Conservation (phyloP, 768 basidiomycete species). For the Plicaturopsis crispa region DNA sequence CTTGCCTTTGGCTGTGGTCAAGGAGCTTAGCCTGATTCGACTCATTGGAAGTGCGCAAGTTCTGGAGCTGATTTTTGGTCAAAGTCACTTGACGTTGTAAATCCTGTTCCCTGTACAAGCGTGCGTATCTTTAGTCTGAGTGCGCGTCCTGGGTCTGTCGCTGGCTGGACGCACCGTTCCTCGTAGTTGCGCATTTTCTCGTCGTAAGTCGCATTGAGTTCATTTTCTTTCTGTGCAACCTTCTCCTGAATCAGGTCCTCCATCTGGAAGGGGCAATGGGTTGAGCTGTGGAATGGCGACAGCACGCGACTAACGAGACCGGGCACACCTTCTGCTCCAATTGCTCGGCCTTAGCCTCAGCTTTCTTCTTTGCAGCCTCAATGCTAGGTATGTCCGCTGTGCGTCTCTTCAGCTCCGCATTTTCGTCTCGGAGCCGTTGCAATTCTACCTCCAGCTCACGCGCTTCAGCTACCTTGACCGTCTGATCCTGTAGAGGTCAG, state of each 20-base stretch:
- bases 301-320: no score
- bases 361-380: conserved; percentile 70
- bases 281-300: no score
- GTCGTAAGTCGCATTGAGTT: conserved; percentile 94
- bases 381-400: conserved; percentile 54
- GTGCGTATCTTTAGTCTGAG: background rate
- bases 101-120: conserved; percentile 73
- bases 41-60: conserved; percentile 87
- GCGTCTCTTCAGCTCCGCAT: conserved; percentile 66
- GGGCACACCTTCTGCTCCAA: conserved; percentile 77
- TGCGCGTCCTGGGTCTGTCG: background rate
- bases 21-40: conserved; percentile 88
- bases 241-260: conserved; percentile 87
- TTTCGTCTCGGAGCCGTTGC: conserved; percentile 70
- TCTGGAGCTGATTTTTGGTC: conserved; percentile 81
- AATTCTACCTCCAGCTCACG: conserved; percentile 70
- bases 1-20: conserved; percentile 87
- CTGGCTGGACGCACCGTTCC: conserved; percentile 57
- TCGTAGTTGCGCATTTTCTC: conserved; percentile 95
- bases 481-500: conserved; percentile 64
- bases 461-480: conserved; percentile 83
- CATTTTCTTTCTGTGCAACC: conserved; percentile 90
- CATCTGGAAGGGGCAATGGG: conserved; percentile 53
- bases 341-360: conserved; percentile 65
- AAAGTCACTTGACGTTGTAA: conserved; percentile 87